Percentiles rank a stretch among this genome's conserved stretches.
Evolutionary conservation across 108 stramenopile genomes (phyloP).

Genomic region (Craspedostauros australis): DNA sequence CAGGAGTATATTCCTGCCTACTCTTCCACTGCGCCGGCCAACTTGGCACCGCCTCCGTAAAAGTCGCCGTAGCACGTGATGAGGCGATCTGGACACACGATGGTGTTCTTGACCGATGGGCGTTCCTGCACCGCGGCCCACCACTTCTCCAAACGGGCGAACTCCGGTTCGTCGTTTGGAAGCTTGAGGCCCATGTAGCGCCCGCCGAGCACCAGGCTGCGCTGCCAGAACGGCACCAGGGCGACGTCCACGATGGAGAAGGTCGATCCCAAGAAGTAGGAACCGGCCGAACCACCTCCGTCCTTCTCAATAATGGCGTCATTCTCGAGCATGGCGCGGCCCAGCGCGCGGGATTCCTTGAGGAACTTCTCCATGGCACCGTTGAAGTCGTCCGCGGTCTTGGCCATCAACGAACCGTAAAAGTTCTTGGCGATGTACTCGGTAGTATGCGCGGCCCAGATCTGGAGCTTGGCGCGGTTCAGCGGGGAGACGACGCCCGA

Average conservation of each 20-base stretch:
- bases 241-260: conserved; percentile 4
- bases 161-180: background rate
- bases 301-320: too few species aligned
- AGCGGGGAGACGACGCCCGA: background rate
- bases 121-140: conserved; percentile 11
- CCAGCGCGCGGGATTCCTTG: background rate
- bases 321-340: too few species aligned
- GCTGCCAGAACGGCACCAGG: conserved; percentile 9
- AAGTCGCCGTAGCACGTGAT: background rate
- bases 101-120: background rate
- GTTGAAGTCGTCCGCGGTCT: background rate
- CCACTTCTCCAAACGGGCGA: conserved; percentile 3
- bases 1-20: too few species aligned
- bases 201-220: background rate
- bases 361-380: background rate
- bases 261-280: conserved; percentile 1
- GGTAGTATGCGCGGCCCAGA: background rate
- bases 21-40: too few species aligned
- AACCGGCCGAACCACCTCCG: too few species aligned
- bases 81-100: background rate
- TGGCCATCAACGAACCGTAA: background rate
- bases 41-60: too few species aligned
- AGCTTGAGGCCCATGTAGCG: conserved; percentile 4
- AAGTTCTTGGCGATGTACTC: background rate
- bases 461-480: background rate